These are phyloP conservation scores for Ramularia endophylla DNA, from an alignment of 2,329 filamentous ascomycete genomes.

Conservation along the genomic window DNA sequence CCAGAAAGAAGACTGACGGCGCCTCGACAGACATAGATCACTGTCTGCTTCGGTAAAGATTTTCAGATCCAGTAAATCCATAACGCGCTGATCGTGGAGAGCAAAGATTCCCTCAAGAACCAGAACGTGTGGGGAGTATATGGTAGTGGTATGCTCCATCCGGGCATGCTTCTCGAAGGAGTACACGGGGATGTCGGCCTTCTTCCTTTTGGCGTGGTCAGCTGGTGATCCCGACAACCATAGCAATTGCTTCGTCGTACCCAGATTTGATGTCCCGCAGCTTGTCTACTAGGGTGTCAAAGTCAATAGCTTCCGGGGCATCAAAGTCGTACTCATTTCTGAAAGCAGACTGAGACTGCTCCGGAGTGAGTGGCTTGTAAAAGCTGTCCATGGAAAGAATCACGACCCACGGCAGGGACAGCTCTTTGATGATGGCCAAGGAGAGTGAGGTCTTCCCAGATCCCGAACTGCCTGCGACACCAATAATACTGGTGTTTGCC, in stretches of 20 bases:
- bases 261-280: conserved; percentile 83
- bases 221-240: not conserved
- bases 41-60: conserved; percentile 96
- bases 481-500: conserved; percentile 95
- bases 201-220: conserved; percentile 52
- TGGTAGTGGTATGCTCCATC: conserved; percentile 69
- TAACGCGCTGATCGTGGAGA: conserved; percentile 76
- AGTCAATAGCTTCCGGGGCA: conserved; percentile 88
- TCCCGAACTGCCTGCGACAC: conserved; percentile 89
- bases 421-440: conserved; percentile 78
- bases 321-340: conserved; percentile 94
- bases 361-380: conserved; percentile 80
- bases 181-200: conserved; percentile 88
- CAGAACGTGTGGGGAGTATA: conserved; percentile 94
- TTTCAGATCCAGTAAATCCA: conserved; percentile 88
- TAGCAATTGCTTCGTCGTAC: conserved; percentile 48
- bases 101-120: conserved; percentile 96
- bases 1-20: conserved; percentile 63
- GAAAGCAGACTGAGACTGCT: conserved; percentile 76
- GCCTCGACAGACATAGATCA: conserved; percentile 83
- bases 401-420: conserved; percentile 96
- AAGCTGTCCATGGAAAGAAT: conserved; percentile 99
- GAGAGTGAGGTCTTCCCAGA: conserved; percentile 94
- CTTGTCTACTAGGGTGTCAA: conserved; percentile 75
- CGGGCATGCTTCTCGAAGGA: conserved; percentile 91